Evolutionary conservation across 441 rosid genomes (phyloP), one percentile per base, ranked within the genome.

Genomic region (Erysimum pusillum): DNA sequence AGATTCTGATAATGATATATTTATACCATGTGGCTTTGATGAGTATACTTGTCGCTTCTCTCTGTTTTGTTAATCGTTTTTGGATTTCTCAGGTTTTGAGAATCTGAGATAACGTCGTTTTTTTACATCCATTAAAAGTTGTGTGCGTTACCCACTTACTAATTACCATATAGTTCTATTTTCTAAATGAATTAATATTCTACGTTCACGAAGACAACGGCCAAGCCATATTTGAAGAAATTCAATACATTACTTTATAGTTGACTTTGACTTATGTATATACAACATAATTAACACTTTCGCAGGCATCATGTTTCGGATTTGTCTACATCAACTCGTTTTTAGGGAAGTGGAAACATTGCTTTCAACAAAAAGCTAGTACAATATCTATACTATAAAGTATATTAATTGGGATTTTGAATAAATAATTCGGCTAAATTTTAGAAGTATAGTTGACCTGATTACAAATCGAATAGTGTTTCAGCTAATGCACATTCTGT

Each of bases 401-500:
- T 3, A 39, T 7, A 22, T 22, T 22, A 22, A 22, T 22, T 22
- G 38, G 13, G 15, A 12, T 31, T 15, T 46, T 15, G 11, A 58
- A 34, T 9, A 58, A 34, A 31, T 5, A 22, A 31, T n/a, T 32
- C 13, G 17, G 22, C n/a, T 9, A 49, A 39, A 36, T 3, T 38
- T 49, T 56, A 1, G 12, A 56, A 32, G 64, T 32, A 10, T 41
- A 39, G 74, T 57, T 64, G 45, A 56, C 71, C 12, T 31, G 14
- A 63, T 54, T 18, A 18, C 5, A 18, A 32, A 73, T 63, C 39
- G 35, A 63, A 63, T 53, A 14, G 28, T 51, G 70, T 42, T 73
- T 41, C 54, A 46, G 63, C 54, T 18, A 73, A 63, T 53, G 70
- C 70, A 63, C 63, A 41, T 53, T 63, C 13, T 41, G n/a, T 53